Base-by-base conservation (phyloP, 2,329 filamentous ascomycete species). In the Cadophora sp. region DNA sequence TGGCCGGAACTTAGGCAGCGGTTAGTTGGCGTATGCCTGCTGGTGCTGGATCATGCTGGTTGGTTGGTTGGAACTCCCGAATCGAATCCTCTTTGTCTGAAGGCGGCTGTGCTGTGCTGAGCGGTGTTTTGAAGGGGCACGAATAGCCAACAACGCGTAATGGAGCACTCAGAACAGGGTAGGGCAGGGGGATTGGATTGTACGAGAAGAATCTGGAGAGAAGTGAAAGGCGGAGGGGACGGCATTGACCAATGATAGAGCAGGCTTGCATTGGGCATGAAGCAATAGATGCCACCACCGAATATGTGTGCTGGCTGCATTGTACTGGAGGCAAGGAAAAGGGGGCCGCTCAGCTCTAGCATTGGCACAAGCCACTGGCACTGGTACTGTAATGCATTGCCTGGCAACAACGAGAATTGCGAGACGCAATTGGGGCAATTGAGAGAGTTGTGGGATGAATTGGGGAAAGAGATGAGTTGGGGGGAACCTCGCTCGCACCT, bases 1-100 rank as follows among this genome's bases (percentile, higher is more conserved):
- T 24, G 43, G 14, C 34, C 22, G 29, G 62, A 34, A 14, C 31
- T 68, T 71, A 68, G 69, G 69, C 69, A 67, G 67, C 69, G 69
- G 69, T 71, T 69, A 69, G 67, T 63, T 68, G 59, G 55, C 24
- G 53, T 22, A 34, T 65, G 26, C 50, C 24, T 34, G 43, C 37
- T 26, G 40, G 40, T 43, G 40, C 40, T 50, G 43, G 27, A 12
- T 12, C 50, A 37, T 46, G 43, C 40, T 62, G 61, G 61, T n/a
- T 65, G 62, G 46, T 24, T 59, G 63, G 55, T 37, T 51, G 43
- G 63, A n/a, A 19, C 26, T 50, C 48, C 40, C 55, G 53, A 51
- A 22, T 59, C 55, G 53, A 60, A 22, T 59, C 53, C 37, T 51
- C 27, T 50, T 56, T 59, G 63, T 60, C 60, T 60, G 63, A 60